Base-by-base conservation (phyloP, 2,329 filamentous ascomycete genomes). In the Aspergillus fijiensis region DNA sequence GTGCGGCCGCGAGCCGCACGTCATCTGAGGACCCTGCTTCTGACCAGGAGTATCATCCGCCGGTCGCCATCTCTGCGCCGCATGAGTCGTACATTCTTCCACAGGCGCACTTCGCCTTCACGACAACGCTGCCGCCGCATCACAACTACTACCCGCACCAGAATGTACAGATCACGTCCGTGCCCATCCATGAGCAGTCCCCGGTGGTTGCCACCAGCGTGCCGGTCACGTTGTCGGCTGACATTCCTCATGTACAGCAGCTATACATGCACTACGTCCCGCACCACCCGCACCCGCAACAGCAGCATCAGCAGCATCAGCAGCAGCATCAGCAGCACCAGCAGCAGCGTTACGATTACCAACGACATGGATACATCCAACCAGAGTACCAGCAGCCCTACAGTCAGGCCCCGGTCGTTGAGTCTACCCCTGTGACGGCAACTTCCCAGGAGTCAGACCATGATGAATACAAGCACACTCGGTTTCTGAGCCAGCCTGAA, bases 21-120 rank as follows among this genome's bases (percentile, higher is more conserved):
- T 70, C 74, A 12, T 76, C 74, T 6, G 74, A 76, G 62, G 75
- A 76, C 60, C 65, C 72, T 6, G 66, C 65, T 19, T 75, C 75
- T 7, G 74, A 77, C 61, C 70, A 74, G 42, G 74, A 74, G 19
- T 76, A 76, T 60, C 72, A 71, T 16, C 63, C 67, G 1, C 66
- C 73, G 1, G 70, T 72, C 23, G 62, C 72, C 10, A 67, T 66
- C 7, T 68, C 73, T 6, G 64, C 71, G 27, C 67, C 74, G 5
- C 70, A 69, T 47, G 73, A 74, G 21, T 72, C 74, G 57, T 76
- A 75, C 58, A 63, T 77, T 19, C 63, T 76, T 33, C 63, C 71
- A 11, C 75, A 76, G 57, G 74, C 75, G 57, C 67, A 71, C 11
- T 76, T 72, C 54, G 76, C 75, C 55, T 65, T 69, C 35, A 70